Conservation (phyloP, 371 early-diverging fungal species). For the Mucor velutinosus region DNA sequence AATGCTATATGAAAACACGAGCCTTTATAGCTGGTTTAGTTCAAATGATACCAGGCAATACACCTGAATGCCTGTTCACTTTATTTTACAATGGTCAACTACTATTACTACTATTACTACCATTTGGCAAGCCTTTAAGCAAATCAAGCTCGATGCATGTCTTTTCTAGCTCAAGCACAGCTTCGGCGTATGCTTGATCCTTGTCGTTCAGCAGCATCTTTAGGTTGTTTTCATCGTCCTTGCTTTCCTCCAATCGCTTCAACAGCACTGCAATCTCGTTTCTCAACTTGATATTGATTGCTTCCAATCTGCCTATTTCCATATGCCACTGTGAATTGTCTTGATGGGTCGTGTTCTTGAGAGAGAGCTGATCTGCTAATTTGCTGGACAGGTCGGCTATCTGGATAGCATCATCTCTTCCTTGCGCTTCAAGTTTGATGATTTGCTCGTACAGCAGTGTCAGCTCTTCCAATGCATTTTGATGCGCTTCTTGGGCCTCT, state of each 20-base stretch:
- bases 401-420: slow-evolving; percentile 37
- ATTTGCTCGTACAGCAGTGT: slow-evolving; percentile 41
- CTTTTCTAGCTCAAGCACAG: slow-evolving; percentile 47
- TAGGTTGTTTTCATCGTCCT: slow-evolving; percentile 48
- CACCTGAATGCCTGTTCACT: background rate
- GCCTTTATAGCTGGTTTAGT: too few species aligned
- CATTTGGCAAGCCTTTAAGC: slow-evolving; percentile 25
- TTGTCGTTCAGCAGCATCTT: slow-evolving; percentile 44
- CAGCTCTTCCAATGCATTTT: slow-evolving; percentile 42
- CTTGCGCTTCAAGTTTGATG: slow-evolving; percentile 48
- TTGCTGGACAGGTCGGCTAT: slow-evolving; percentile 52
- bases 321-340: slow-evolving; percentile 48
- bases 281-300: slow-evolving; percentile 54
- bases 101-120: background rate
- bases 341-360: slow-evolving; percentile 16
- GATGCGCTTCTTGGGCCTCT: slow-evolving; percentile 55
- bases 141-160: slow-evolving; percentile 53
- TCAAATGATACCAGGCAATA: background rate
- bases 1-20: background rate
- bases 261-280: slow-evolving; percentile 55
- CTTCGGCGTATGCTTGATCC: slow-evolving; percentile 39
- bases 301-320: slow-evolving; percentile 57
- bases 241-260: slow-evolving; percentile 51
- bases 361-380: slow-evolving; percentile 29
- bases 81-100: background rate